phyloP scores from a whole-genome alignment of 805 yeast species.

The Ogataea dorogensis region DNA sequence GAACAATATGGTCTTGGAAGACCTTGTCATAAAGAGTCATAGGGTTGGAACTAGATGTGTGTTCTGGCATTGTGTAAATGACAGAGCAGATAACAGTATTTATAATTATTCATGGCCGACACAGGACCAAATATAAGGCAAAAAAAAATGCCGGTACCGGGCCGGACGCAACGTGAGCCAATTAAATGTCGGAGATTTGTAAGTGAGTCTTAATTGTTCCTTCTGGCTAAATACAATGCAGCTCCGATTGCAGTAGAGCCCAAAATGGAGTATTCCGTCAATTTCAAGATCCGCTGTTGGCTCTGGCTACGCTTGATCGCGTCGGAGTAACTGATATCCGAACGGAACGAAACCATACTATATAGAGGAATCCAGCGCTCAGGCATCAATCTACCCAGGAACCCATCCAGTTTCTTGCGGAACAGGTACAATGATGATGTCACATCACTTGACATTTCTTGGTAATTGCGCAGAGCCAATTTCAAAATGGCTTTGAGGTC shows the following conservation, averaged over 20 bases:
- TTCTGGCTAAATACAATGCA: conserved; percentile 8
- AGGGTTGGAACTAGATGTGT: conserved; percentile 39
- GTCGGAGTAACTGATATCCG: conserved; percentile 72
- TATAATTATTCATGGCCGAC: conserved; percentile 13
- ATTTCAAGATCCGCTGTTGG: conserved; percentile 52
- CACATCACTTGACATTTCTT: conserved; percentile 85
- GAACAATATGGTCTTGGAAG: conserved; percentile 91
- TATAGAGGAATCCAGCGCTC: conserved; percentile 81
- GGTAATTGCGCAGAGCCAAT: conserved; percentile 76
- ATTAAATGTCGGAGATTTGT: conserved; percentile 3
- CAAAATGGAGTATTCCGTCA: conserved; percentile 23
- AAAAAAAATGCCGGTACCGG: conserved; percentile 18
- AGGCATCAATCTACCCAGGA: conserved; percentile 56
- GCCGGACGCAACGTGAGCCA: conserved; percentile 4
- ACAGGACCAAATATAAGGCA: conserved; percentile 1
- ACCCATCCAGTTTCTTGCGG: conserved; percentile 66
- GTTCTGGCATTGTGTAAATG: conserved; percentile 29
- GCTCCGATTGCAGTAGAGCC: conserved; percentile 14
- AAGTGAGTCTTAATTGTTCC: neutral
- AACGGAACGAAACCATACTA: conserved; percentile 88
- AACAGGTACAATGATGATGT: conserved; percentile 56
- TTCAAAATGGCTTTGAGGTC: conserved; percentile 77
- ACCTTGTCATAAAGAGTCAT: conserved; percentile 94
- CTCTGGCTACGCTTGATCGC: conserved; percentile 56
- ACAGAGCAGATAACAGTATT: neutral